phyloP scores from a whole-genome alignment of 169 alveolate species.

The Sarcocystis neurona region DNA sequence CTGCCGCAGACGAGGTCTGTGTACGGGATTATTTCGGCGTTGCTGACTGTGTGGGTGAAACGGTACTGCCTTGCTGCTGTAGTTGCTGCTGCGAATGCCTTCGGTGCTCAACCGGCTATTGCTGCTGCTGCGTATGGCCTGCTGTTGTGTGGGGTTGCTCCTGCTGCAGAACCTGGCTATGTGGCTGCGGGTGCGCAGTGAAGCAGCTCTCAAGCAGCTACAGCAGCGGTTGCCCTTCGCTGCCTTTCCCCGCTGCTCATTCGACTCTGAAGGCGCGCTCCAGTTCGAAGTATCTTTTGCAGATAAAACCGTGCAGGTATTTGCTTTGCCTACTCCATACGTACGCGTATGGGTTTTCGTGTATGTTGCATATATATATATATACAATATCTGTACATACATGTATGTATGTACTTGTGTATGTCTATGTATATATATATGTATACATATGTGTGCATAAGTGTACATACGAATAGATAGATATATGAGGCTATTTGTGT shows the following conservation, averaged over 20 bases:
- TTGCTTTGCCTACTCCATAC: neutral
- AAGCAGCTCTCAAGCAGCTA: neutral
- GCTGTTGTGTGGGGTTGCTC: neutral
- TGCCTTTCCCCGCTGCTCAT: constrained; percentile 3
- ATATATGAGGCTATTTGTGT: neutral
- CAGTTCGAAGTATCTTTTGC: neutral
- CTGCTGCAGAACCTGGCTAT: constrained; percentile 5
- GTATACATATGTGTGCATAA: too few relatives aligned
- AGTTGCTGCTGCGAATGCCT: too few relatives aligned
- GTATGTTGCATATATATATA: too few relatives aligned
- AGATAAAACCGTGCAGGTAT: constrained; percentile 2
- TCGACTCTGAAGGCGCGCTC: neutral
- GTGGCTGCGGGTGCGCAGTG: neutral
- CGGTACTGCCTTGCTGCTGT: too few relatives aligned
- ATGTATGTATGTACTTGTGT: too few relatives aligned
- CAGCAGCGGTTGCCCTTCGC: neutral
- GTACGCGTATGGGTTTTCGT: too few relatives aligned
- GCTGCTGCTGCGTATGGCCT: neutral
- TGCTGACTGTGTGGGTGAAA: too few relatives aligned
- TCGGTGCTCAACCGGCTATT: too few relatives aligned
- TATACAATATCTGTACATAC: neutral
- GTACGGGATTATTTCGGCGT: too few relatives aligned
- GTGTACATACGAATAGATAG: neutral
- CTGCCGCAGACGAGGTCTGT: too few relatives aligned
- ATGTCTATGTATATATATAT: too few relatives aligned